Evolutionary conservation across 2,329 filamentous ascomycete species (phyloP).

Genomic region (Arthrobotrys pseudoclavata): DNA sequence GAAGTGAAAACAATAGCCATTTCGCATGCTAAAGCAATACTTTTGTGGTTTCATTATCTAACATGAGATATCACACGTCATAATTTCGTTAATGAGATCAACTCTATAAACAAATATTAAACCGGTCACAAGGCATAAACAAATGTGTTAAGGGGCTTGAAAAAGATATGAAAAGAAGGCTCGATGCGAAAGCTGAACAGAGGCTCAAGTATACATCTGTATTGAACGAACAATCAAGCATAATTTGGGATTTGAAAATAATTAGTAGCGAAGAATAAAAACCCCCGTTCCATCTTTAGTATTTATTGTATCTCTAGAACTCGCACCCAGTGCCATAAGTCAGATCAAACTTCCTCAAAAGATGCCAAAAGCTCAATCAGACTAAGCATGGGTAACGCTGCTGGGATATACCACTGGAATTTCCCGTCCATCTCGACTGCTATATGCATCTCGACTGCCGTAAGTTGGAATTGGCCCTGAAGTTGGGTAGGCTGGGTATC

Average conservation of each 20-base stretch:
- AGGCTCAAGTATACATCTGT: not conserved
- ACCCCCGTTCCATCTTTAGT: not conserved
- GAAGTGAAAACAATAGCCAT: too few relatives aligned
- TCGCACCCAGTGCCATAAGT: conserved; percentile 43
- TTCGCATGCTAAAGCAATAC: too few relatives aligned
- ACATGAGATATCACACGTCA: not conserved
- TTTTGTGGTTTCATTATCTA: too few relatives aligned
- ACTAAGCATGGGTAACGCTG: conserved; percentile 60
- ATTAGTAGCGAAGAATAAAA: not conserved
- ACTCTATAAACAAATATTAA: not conserved
- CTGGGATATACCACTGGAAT: conserved; percentile 61
- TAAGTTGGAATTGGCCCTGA: conserved; percentile 50
- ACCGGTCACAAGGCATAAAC: too few relatives aligned
- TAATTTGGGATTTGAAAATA: not conserved
- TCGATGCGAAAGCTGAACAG: too few relatives aligned
- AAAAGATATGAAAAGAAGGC: too few relatives aligned
- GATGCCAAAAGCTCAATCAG: conserved; percentile 25
- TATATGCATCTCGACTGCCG: conserved; percentile 34
- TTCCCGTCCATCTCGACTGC: conserved; percentile 41
- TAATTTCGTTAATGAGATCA: conserved; percentile 8
- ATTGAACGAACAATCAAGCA: not conserved
- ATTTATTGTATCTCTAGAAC: conserved; percentile 41
- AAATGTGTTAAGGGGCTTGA: too few relatives aligned
- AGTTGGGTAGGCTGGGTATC: conserved; percentile 45
- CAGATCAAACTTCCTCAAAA: conserved; percentile 54